A percentile compares a stretch with the other conserved stretches of the same genome.
Conservation (phyloP, 176 grass and related monocot genomes). For the Rhynchospora pubera region DNA sequence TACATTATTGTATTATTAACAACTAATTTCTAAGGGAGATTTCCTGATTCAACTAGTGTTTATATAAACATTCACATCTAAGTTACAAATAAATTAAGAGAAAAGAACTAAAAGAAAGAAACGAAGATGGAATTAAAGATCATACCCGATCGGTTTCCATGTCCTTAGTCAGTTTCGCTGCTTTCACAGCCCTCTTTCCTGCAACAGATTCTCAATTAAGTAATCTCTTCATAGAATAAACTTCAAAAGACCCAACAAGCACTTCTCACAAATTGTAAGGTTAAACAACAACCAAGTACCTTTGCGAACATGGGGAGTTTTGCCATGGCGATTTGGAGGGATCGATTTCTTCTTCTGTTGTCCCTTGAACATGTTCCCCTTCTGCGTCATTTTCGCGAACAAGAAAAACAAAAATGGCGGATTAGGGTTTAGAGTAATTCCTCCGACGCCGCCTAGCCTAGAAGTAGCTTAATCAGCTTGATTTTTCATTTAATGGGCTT, state of each 20-base stretch:
- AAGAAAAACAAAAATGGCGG: background rate
- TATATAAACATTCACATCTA: background rate
- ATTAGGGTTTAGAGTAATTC: background rate
- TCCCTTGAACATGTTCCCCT: constrained; percentile 80
- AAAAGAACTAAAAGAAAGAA: background rate
- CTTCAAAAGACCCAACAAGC: constrained; percentile 1
- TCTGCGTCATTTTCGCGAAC: constrained; percentile 64
- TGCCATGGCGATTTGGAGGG: constrained; percentile 85
- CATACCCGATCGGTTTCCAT: constrained; percentile 63
- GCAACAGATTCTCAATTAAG: background rate
- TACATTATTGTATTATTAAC: background rate
- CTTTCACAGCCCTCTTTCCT: constrained; percentile 69
- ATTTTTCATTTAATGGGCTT: background rate
- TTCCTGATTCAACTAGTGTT: background rate
- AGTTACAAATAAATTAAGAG: background rate
- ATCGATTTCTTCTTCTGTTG: constrained; percentile 66
- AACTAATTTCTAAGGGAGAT: background rate
- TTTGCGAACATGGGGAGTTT: constrained; percentile 58
- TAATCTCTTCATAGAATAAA: background rate
- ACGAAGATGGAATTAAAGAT: background rate
- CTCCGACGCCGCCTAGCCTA: background rate
- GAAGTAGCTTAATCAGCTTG: background rate
- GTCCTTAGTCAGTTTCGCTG: constrained; percentile 54
- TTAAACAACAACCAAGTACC: constrained; percentile 29
- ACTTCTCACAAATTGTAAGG: background rate